Base-by-base conservation (phyloP, 1,284 basidiomycete genomes). In the Ganoderma lingzhi region DNA sequence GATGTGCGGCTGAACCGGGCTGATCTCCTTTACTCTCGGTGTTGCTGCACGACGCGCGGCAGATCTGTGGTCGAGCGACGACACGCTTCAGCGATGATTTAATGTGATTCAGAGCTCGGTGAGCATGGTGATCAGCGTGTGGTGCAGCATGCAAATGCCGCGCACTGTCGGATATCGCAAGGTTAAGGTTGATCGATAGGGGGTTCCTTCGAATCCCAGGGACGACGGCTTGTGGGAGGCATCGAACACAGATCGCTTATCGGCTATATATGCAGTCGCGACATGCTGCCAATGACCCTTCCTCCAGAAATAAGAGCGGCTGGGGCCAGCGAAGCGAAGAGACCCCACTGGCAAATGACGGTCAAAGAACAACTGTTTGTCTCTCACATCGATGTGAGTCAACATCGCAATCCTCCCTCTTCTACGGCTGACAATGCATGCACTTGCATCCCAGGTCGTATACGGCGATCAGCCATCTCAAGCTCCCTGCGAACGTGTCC, bases 401-500 rank as follows among this genome's bases (percentile, higher is more conserved):
- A 51, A 51, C 10, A 28, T 28, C 48, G 2, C 48, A 9, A 3
- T 3, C n/a, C 48, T 51, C n/a, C 4, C 23, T 51, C 48, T 14
- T 19, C 8, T 10, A 12, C 23, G 23, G 12, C 48, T 51, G 9
- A 51, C 10, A 14, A 28, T 28, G 48, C 23, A 23, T 10, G 17
- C 45, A n/a, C 12, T 8, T 51, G 1, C 23, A 12, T 51, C 37
- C 2, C 60, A 63, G 62, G 69, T 70, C 30, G 44, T 64, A 19
- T 70, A 70, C 30, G 69, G 69, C 37, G 62, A 67, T 41, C 10
- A 32, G 12, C 41, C 56, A 45, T 41, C 62, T 9, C 35, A 67
- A 32, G 69, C 66, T 19, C 69, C 69, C n/a, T 10, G 58, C 6
- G 37, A 64, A n/a, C 65, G 69, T 39, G 69, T 70, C 32, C 53